Base-by-base conservation (phyloP, 257 asterid species). In the Scutellaria barbata region DNA sequence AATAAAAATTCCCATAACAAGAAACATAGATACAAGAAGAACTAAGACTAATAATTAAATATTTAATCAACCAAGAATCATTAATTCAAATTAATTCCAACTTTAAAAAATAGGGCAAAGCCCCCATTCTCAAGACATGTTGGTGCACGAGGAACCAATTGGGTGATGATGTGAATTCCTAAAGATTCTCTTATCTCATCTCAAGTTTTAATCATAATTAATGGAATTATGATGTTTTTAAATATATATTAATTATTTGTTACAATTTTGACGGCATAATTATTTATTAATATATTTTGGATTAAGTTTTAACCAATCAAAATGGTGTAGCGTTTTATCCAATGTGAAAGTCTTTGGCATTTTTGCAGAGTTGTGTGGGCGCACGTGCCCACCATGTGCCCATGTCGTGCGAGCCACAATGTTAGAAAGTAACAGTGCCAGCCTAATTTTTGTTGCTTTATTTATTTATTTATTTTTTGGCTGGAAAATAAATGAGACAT, bases 91-190 rank as follows among this genome's bases (percentile, higher is more conserved):
- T 14, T 37, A 39, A 43, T 16, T 39, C 14, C 8, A 0, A 37
- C 20, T 46, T 35, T 10, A 76, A 73, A 54, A 41, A 59, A 56
- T 59, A 66, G 39, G 3, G 20, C 5, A 72, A 73, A 72, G 68
- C 74, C 85, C 72, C 87, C 86, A 69, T 79, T 84, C 69, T 79
- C 47, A 64, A 82, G 86, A 83, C 94, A 84, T 89, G 94, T 75
- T 82, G 85, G 90, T 50, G 77, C 83, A 78, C 71, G 17, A 84
- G 88, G 89, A 70, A 77, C 88, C 94, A 81, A 81, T 61, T 45
- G 57, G 63, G 79, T 63, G 63, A 62, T 67, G 76, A 62, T 67
- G 76, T 72, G 80, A 78, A 72, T 25, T 61, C 63, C 74, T 18
- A 57, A 77, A 82, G 86, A 84, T 84, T 83, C 86, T 60, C 74